Evolutionary conservation across 345 rosid species (phyloP).

Genomic region (Theobroma cacao): DNA sequence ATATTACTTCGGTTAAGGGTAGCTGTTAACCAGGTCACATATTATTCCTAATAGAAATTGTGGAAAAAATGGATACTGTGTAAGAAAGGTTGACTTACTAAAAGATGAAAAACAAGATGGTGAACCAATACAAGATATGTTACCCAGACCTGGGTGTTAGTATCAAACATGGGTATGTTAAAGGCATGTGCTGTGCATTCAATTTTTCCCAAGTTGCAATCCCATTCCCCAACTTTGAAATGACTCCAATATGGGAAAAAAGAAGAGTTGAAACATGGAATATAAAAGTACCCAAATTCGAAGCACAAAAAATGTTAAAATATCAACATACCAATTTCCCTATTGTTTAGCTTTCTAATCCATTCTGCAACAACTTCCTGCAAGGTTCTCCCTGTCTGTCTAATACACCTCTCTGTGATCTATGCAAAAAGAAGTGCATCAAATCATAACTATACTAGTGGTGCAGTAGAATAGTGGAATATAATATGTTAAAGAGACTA

Average conservation of each 20-base stretch:
- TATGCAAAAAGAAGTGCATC: conserved; percentile 16
- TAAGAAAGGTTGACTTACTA: background rate
- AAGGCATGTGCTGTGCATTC: background rate
- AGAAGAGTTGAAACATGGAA: background rate
- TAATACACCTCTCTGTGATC: conserved; percentile 79
- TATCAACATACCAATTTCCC: conserved; percentile 65
- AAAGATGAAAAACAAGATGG: background rate
- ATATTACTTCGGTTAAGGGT: background rate
- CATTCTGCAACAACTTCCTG: conserved; percentile 70
- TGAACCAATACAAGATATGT: background rate
- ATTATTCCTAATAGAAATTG: background rate
- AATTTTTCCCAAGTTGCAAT: background rate
- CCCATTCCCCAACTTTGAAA: background rate
- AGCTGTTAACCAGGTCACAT: background rate
- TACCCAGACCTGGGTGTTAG: background rate
- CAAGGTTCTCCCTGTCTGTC: conserved; percentile 57
- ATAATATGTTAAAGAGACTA: background rate
- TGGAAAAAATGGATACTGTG: background rate
- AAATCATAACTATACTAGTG: background rate
- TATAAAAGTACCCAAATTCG: background rate
- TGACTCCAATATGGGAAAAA: background rate
- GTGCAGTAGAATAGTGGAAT: background rate
- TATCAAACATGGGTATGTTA: background rate
- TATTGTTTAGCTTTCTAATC: conserved; percentile 53
- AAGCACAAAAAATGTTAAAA: background rate